Conservation (phyloP, 345 rosid genomes). For the Salix dunnii region DNA sequence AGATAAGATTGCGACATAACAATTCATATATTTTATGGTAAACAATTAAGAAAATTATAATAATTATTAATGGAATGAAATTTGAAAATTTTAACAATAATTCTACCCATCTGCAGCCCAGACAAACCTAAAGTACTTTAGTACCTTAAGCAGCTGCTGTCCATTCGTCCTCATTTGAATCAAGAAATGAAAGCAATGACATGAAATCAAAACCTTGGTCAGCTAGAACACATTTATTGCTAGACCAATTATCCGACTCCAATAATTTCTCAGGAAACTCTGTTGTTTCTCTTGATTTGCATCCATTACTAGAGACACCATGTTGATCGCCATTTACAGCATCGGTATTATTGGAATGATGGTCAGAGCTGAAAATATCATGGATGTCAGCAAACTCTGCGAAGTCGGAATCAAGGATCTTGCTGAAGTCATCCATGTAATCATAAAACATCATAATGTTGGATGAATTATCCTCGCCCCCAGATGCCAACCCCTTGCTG, state of each 20-base stretch:
- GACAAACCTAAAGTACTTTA: neutral
- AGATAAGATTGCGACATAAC: too few relatives aligned
- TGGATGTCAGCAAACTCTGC: neutral
- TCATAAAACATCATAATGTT: slow-evolving; percentile 18
- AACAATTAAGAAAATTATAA: too few relatives aligned
- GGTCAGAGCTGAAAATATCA: neutral
- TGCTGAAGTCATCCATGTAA: slow-evolving; percentile 32
- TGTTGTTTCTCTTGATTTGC: neutral
- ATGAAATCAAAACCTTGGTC: slow-evolving; percentile 10
- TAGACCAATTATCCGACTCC: neutral
- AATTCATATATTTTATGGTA: too few relatives aligned
- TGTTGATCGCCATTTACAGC: neutral
- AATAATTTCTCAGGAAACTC: neutral
- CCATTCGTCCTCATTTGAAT: slow-evolving; percentile 18
- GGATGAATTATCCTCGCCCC: neutral
- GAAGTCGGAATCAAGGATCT: slow-evolving; percentile 27
- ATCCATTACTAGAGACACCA: neutral
- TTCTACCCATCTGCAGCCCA: too few relatives aligned
- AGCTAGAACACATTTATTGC: neutral
- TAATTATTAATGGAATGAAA: too few relatives aligned
- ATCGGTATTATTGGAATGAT: neutral
- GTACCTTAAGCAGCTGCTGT: neutral
- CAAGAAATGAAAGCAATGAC: slow-evolving; percentile 22
- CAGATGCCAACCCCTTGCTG: neutral
- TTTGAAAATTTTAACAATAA: too few relatives aligned